These are phyloP conservation scores for Zygosaccharomyces rouxii DNA, from an alignment of 805 yeast genomes.

Conservation along the genomic window DNA sequence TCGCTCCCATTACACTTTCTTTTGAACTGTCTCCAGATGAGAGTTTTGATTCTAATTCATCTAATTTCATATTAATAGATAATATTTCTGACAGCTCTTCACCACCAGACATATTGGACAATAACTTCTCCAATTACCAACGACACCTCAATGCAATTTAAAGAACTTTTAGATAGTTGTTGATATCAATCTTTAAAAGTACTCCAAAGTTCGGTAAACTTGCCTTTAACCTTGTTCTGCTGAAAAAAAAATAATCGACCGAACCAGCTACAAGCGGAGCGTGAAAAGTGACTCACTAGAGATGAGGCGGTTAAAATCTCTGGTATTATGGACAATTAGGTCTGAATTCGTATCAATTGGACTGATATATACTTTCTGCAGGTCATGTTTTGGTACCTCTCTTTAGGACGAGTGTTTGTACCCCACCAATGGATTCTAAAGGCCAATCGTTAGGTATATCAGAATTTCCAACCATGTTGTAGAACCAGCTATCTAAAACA, in stretches of 20 bases:
- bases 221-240: background rate
- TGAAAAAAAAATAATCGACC: background rate
- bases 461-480: constrained; percentile 2
- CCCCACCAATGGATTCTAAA: constrained; percentile 6
- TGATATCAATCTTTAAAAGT: background rate
- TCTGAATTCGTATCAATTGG: background rate
- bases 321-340: no score
- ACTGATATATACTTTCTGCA: background rate
- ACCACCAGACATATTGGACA: constrained; percentile 7
- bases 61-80: constrained; percentile 14
- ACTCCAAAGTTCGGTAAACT: background rate
- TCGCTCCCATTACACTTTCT: constrained; percentile 10
- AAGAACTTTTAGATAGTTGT: background rate
- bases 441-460: constrained; percentile 6
- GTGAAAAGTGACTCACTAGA: constrained; percentile 3
- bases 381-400: background rate
- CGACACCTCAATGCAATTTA: background rate
- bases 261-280: background rate
- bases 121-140: background rate
- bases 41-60: constrained; percentile 18
- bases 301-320: background rate
- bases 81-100: constrained; percentile 11
- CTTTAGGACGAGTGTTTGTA: background rate
- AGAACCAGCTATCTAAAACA: constrained; percentile 18
- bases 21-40: constrained; percentile 13